These are phyloP conservation scores for Plasmodium malariae DNA, from an alignment of 169 alveolate genomes.

Conservation along the genomic window DNA sequence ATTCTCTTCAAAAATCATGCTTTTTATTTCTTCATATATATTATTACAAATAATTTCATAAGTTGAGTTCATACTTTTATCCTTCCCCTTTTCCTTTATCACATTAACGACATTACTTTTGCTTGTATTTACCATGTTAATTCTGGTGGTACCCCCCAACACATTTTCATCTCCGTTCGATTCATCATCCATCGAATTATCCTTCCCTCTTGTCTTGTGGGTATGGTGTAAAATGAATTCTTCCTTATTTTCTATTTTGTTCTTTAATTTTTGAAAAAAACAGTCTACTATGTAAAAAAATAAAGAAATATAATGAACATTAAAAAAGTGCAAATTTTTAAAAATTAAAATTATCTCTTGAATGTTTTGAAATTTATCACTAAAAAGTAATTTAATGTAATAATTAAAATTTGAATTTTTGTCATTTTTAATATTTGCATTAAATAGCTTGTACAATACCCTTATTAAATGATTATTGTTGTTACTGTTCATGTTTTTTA, in stretches of 20 bases:
- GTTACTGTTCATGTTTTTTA: slow-evolving; percentile 18
- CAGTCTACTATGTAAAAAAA: slow-evolving; percentile 61
- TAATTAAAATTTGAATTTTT: slow-evolving; percentile 44
- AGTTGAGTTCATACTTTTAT: neutral
- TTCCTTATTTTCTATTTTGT: slow-evolving; percentile 25
- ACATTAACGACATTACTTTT: too few species aligned
- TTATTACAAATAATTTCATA: slow-evolving; percentile 36
- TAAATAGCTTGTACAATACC: slow-evolving; percentile 53
- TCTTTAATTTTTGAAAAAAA: slow-evolving; percentile 56
- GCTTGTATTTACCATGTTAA: too few species aligned
- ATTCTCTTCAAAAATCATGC: slow-evolving; percentile 25
- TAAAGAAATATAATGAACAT: slow-evolving; percentile 42
- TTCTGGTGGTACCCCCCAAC: too few species aligned
- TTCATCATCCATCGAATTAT: too few species aligned
- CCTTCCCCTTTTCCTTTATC: neutral
- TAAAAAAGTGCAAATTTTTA: slow-evolving; percentile 59
- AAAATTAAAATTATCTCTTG: slow-evolving; percentile 54
- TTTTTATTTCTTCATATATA: slow-evolving; percentile 45
- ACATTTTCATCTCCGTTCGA: too few species aligned
- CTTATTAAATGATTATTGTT: slow-evolving; percentile 67
- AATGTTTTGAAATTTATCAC: slow-evolving; percentile 52
- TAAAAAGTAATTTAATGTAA: slow-evolving; percentile 54
- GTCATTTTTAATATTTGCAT: slow-evolving; percentile 53
- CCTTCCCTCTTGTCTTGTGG: too few species aligned
- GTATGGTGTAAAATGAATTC: slow-evolving; percentile 22